Evolutionary conservation across 306 rosid genomes (phyloP).

Genomic region (Trifolium pratense): DNA sequence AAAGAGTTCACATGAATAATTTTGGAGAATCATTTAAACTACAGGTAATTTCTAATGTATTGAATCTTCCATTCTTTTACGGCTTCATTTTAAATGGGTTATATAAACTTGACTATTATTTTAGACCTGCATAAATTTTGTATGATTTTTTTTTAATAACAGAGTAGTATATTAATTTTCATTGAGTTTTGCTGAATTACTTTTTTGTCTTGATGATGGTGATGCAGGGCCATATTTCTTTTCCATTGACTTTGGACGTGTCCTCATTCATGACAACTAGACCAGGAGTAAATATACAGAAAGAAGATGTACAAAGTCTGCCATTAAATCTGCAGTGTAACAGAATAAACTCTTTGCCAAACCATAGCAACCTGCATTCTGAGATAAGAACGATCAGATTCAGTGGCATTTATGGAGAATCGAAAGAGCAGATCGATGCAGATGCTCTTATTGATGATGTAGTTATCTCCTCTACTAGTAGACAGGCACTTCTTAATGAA

Average conservation of each 20-base stretch:
- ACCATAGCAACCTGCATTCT: slow-evolving; percentile 42
- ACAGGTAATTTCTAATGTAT: slow-evolving; percentile 55
- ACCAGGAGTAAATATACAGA: slow-evolving; percentile 56
- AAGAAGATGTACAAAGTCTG: slow-evolving; percentile 47
- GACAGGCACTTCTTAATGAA: slow-evolving; percentile 36
- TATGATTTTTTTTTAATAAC: not conserved
- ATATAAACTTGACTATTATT: slow-evolving; percentile 33
- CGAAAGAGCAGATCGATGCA: slow-evolving; percentile 38
- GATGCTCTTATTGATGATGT: slow-evolving; percentile 38
- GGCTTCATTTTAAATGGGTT: slow-evolving; percentile 28
- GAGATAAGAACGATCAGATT: slow-evolving; percentile 44
- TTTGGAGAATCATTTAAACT: slow-evolving; percentile 74
- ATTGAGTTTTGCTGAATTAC: slow-evolving; percentile 17
- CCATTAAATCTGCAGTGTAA: slow-evolving; percentile 34
- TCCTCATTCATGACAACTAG: slow-evolving; percentile 67
- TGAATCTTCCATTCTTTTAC: slow-evolving; percentile 30
- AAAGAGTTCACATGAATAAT: slow-evolving; percentile 64
- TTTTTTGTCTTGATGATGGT: slow-evolving; percentile 35
- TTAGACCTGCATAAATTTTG: slow-evolving; percentile 24
- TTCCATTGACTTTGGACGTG: slow-evolving; percentile 77
- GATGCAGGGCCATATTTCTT: slow-evolving; percentile 80
- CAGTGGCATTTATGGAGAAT: slow-evolving; percentile 40
- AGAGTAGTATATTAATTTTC: slow-evolving; percentile 23
- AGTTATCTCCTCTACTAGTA: slow-evolving; percentile 36
- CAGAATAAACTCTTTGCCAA: slow-evolving; percentile 41